Conservation (phyloP, 139 green algal genomes). For the Tetradesmus obliquus region DNA sequence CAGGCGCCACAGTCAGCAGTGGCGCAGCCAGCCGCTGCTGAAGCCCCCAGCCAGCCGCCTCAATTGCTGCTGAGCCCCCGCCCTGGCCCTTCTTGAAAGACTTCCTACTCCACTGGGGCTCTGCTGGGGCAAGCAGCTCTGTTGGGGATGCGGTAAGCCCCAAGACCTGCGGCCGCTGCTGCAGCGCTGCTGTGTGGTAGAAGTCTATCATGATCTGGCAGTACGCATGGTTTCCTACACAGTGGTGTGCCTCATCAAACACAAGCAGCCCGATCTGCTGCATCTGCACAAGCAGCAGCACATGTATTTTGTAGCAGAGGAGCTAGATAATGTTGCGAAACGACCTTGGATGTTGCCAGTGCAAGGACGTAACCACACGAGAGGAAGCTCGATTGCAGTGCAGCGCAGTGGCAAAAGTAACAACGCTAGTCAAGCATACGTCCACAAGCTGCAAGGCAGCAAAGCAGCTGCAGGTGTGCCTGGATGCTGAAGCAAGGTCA, state of each 20-base stretch:
- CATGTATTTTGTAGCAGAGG: background rate
- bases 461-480: background rate
- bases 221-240: constrained; percentile 35
- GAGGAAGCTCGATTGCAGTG: background rate
- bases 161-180: constrained; percentile 37
- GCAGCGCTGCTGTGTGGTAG: background rate
- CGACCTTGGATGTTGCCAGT: background rate
- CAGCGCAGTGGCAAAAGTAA: background rate
- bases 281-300: constrained; percentile 11
- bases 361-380: background rate
- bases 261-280: constrained; percentile 26
- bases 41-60: background rate
- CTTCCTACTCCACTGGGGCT: background rate
- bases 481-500: background rate
- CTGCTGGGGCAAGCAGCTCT: background rate
- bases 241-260: constrained; percentile 51
- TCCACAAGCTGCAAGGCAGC: background rate
- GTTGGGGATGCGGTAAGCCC: constrained; percentile 40
- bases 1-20: constrained; percentile 3
- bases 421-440: background rate
- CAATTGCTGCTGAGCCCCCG: background rate
- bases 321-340: background rate
- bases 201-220: constrained; percentile 47
- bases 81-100: background rate
- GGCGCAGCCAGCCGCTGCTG: constrained; percentile 20